A percentile compares a stretch with the other conserved stretches of the same genome.
Conservation (phyloP, 2,329 filamentous ascomycete species). For the Penicillium hordei region DNA sequence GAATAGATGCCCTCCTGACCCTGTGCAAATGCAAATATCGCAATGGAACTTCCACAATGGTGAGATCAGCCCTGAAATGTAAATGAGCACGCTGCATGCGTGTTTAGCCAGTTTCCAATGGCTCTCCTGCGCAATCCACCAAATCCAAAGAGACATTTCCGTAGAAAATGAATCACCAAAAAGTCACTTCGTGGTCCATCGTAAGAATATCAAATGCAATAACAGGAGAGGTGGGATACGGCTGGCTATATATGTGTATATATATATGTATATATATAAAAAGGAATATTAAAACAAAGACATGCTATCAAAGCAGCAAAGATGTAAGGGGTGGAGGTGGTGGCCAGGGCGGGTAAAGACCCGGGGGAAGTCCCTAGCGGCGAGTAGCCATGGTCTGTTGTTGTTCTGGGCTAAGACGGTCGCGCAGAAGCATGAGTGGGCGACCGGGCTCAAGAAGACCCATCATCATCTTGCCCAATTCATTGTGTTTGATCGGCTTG, state of each 20-base stretch:
- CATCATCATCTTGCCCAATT: slow-evolving; percentile 52
- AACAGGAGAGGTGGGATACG: background rate
- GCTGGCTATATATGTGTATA: background rate
- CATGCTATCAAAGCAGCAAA: slow-evolving; percentile 1
- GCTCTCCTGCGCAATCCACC: slow-evolving; percentile 6
- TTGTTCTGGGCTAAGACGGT: slow-evolving; percentile 33
- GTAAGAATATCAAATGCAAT: slow-evolving; percentile 6
- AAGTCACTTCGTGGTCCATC: slow-evolving; percentile 10
- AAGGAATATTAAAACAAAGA: slow-evolving; percentile 4
- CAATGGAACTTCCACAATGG: background rate
- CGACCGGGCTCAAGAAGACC: slow-evolving; percentile 45
- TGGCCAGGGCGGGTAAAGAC: background rate
- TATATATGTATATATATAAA: background rate
- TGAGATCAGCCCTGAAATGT: background rate
- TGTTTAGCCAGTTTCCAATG: background rate
- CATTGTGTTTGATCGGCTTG: slow-evolving; percentile 52
- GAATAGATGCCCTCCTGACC: slow-evolving; percentile 5
- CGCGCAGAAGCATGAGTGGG: slow-evolving; percentile 45
- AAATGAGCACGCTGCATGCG: background rate
- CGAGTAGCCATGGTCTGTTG: slow-evolving; percentile 16
- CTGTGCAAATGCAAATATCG: slow-evolving; percentile 11
- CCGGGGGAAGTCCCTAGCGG: slow-evolving; percentile 11
- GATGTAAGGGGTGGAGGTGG: background rate
- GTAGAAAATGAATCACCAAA: background rate
- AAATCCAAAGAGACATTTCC: background rate